Evolutionary conservation across 345 rosid genomes (phyloP), one percentile per base, ranked within the genome.

Genomic region (Ceriops zippeliana): DNA sequence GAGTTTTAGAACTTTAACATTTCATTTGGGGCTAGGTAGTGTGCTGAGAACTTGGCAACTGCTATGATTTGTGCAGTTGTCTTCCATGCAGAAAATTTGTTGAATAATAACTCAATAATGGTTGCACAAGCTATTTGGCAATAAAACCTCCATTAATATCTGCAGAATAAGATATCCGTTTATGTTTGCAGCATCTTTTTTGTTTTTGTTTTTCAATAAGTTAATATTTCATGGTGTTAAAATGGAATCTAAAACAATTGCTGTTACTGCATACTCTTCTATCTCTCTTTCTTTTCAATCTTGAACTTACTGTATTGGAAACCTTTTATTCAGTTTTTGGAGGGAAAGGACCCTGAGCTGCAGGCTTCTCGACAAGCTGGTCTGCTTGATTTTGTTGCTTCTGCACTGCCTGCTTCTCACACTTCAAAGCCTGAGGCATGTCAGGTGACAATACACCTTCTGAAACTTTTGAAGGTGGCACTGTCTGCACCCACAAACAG

Each of bases 361-460:
- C 91, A 85, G 78, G 91, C 87, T 81, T 79, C 88, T 78, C 86
- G 88, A 59, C 91, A 86, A 83, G 88, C 89, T 78, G 95, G 91
- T 69, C 71, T 89, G 78, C 84, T 89, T 70, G 95, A 89, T 76
- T 89, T 89, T 80, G 76, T 89, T 70, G 89, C 95, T 73, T 85
- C 95, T 64, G 87, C 91, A 32, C 69, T 89, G 61, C 95, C 95
- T 70, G 95, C 95, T 67, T 89, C 89, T 65, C 91, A 89, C 79
- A 82, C 84, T 59, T 86, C 95, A 42, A 89, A 85, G 62, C 95
- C 95, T 19, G 95, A 89, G 78, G 91, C 91, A 71, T 85, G 95
- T 78, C 95, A 85, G 70, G 89, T 82, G 73, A 86, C 86, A 13
- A 69, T 86, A 67, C 86, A 86, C 78, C 84, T 89, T 64, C 62